phyloP scores from a whole-genome alignment of 352 stramenopile species.

The Phytophthora aleatoria region DNA sequence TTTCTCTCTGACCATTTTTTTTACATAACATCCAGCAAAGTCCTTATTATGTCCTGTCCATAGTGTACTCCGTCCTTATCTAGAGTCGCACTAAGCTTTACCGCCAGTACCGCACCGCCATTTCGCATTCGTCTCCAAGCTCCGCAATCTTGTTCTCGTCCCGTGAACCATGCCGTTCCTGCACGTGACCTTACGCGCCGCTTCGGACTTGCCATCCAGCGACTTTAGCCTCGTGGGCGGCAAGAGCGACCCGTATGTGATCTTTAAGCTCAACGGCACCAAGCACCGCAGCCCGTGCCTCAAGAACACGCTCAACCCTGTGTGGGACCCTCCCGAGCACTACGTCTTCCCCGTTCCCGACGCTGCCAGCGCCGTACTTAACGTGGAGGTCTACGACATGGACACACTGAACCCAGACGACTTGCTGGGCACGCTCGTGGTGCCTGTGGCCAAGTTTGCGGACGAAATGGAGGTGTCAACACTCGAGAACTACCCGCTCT shows the following conservation, averaged over 20 bases:
- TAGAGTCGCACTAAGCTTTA: constrained; percentile 5
- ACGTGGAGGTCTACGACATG: constrained; percentile 68
- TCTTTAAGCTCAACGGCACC: constrained; percentile 53
- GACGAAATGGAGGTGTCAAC: constrained; percentile 47
- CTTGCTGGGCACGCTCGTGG: constrained; percentile 56
- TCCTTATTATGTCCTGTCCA: constrained; percentile 1
- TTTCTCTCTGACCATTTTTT: neutral
- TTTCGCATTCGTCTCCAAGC: constrained; percentile 19
- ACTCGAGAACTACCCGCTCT: constrained; percentile 57
- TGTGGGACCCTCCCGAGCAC: constrained; percentile 61
- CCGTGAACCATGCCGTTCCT: constrained; percentile 48
- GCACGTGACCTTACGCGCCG: constrained; percentile 51
- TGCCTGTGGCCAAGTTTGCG: constrained; percentile 57
- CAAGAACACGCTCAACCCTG: constrained; percentile 68
- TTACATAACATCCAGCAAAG: neutral
- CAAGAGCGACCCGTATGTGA: constrained; percentile 81
- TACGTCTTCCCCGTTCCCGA: constrained; percentile 67
- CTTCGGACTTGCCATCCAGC: constrained; percentile 58
- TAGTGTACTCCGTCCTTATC: constrained; percentile 3
- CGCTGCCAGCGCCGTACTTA: constrained; percentile 45
- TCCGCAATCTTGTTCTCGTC: constrained; percentile 1
- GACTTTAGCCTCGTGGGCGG: constrained; percentile 61
- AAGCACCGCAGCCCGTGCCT: constrained; percentile 64
- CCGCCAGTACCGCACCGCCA: constrained; percentile 3
- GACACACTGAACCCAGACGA: constrained; percentile 70